Evolutionary conservation across 371 early-diverging fungal species (phyloP).

Genomic region (Basidiobolus meristosporus): DNA sequence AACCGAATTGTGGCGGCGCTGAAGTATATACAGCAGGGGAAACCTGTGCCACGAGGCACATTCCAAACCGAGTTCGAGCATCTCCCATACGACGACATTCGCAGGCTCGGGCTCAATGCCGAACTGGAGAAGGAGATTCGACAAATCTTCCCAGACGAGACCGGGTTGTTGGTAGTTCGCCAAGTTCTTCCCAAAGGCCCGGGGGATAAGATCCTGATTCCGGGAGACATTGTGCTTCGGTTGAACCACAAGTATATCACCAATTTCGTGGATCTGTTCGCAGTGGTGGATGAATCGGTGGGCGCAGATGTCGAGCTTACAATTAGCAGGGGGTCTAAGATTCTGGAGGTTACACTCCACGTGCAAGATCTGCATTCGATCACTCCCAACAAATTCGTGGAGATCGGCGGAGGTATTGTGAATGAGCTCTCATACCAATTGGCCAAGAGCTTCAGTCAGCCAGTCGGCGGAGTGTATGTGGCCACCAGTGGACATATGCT

Average conservation of each 20-base stretch:
- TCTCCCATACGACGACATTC: slow-evolving; percentile 30
- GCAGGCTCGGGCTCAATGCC: slow-evolving; percentile 28
- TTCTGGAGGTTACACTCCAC: slow-evolving; percentile 18
- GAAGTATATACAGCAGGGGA: slow-evolving; percentile 20
- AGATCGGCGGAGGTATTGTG: slow-evolving; percentile 70
- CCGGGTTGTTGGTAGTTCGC: slow-evolving; percentile 56
- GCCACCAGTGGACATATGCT: slow-evolving; percentile 49
- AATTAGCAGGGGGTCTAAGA: slow-evolving; percentile 47
- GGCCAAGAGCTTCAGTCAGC: slow-evolving; percentile 49
- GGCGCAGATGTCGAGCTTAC: slow-evolving; percentile 27
- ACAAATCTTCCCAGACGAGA: slow-evolving; percentile 25
- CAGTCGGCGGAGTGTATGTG: slow-evolving; percentile 64
- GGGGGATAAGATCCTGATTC: slow-evolving; percentile 31
- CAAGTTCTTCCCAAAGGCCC: slow-evolving; percentile 49
- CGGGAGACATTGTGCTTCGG: slow-evolving; percentile 50
- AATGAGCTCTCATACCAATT: slow-evolving; percentile 75
- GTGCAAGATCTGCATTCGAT: slow-evolving; percentile 61
- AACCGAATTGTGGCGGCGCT: slow-evolving; percentile 51
- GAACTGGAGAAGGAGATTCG: slow-evolving; percentile 39
- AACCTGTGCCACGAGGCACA: slow-evolving; percentile 51
- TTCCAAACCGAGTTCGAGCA: slow-evolving; percentile 50
- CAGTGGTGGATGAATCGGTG: slow-evolving; percentile 42
- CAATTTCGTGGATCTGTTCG: slow-evolving; percentile 44
- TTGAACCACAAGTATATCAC: slow-evolving; percentile 34
- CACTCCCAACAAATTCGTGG: slow-evolving; percentile 49